These are phyloP conservation scores for Heracleum sosnowskyi DNA, from an alignment of 129 eudicot genomes.

Conservation along the genomic window DNA sequence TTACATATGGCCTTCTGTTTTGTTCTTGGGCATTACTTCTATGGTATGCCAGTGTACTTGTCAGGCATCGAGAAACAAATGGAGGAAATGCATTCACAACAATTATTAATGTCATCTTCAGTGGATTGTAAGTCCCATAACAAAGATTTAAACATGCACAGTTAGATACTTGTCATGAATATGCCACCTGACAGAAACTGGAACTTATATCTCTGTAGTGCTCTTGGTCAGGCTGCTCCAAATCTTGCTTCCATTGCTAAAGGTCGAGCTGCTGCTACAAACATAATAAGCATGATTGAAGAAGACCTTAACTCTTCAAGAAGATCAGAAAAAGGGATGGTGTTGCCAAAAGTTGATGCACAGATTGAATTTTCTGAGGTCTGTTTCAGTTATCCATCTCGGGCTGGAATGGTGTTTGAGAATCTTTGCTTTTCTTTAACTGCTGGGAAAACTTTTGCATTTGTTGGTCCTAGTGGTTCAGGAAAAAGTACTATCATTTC, in stretches of 20 bases:
- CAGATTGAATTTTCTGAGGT: conserved; percentile 50
- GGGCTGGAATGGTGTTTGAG: conserved; percentile 51
- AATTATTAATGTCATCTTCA: conserved; percentile 68
- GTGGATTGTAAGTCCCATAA: conserved; percentile 68
- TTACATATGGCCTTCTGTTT: conserved; percentile 61
- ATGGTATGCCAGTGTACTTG: conserved; percentile 86
- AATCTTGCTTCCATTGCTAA: conserved; percentile 67
- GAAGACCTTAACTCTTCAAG: conserved; percentile 31
- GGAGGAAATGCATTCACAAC: conserved; percentile 84
- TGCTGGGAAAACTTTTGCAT: conserved; percentile 50
- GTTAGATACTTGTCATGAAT: background rate
- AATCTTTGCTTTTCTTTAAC: conserved; percentile 47
- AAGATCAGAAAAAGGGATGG: conserved; percentile 31
- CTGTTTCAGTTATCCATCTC: conserved; percentile 59
- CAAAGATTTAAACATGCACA: background rate
- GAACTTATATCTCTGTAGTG: conserved; percentile 33
- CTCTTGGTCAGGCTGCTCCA: conserved; percentile 86
- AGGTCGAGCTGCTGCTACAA: conserved; percentile 61
- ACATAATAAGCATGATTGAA: conserved; percentile 45
- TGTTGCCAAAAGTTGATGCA: conserved; percentile 41
- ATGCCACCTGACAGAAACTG: conserved; percentile 10
- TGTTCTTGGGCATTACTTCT: conserved; percentile 85
- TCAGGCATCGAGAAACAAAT: conserved; percentile 50
- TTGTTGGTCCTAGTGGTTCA: conserved; percentile 84
- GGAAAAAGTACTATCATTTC: conserved; percentile 74